Conservation (phyloP, 305 asterid species). For the Fraxinus baroniana region DNA sequence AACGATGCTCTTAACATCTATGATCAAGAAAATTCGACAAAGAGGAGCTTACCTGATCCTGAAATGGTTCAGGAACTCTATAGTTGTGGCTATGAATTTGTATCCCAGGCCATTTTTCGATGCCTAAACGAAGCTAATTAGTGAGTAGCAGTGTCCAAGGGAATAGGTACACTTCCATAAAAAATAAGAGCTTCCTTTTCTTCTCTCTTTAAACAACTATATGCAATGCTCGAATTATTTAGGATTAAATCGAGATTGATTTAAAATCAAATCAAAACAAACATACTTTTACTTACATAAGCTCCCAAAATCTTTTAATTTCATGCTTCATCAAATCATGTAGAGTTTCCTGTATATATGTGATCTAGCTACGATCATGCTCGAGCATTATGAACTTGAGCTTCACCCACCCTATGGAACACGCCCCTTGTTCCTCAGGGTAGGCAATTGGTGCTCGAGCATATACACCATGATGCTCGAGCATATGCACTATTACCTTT, state of each 20-base stretch:
- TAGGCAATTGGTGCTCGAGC: no score
- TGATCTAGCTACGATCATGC: no score
- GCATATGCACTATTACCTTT: no score
- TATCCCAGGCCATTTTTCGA: slow-evolving; percentile 44
- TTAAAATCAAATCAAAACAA: not conserved
- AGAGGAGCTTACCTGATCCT: slow-evolving; percentile 31
- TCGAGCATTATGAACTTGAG: no score
- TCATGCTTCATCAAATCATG: not conserved
- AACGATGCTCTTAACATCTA: not conserved
- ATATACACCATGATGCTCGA: no score
- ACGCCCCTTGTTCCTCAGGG: no score
- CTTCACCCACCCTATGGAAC: no score
- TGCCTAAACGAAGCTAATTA: slow-evolving; percentile 25
- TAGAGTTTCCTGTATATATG: not conserved
- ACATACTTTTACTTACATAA: not conserved
- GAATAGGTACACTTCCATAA: not conserved
- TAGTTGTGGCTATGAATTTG: slow-evolving; percentile 57
- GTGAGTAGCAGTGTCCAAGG: not conserved
- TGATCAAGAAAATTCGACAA: not conserved
- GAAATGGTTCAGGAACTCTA: slow-evolving; percentile 43
- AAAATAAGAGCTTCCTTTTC: not conserved
- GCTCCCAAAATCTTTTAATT: not conserved
- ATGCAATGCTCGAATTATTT: not conserved
- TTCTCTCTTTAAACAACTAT: not conserved
- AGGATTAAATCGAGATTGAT: not conserved